Evolutionary conservation across 495 filamentous ascomycete species (phyloP), one percentile per base, ranked within the genome.

Genomic region (Aspergillus heteromorphus): DNA sequence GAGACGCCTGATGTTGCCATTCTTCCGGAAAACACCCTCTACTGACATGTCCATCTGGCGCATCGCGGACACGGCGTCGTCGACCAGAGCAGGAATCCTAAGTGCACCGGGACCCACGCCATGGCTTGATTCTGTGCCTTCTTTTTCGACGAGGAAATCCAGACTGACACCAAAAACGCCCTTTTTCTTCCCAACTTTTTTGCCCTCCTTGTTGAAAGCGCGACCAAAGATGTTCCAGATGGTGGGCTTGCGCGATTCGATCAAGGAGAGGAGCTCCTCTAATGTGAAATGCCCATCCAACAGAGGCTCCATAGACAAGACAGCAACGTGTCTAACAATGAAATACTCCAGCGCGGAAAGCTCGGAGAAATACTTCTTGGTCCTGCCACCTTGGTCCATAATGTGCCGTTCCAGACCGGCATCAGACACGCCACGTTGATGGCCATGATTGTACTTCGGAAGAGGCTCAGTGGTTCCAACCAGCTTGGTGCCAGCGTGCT

Each of bases 211-310:
- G 45, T 73, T 75, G 77, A 98, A 98, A 11, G 92, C 92, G 62
- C 95, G 95, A 48, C 92, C 92, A 54, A 97, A 95, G 62, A 95
- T 95, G 59, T 89, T 89, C 93, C 93, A 99, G 73, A 97, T 95
- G 2, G 87, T 97, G 9, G 88, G 85, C 64, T 96, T 93, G 59
- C 87, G 86, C 14, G 89, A 91, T 65, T 97, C 95, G 49, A 99
- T 97, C 29, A 99, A 80, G 48, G 88, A 85, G 10, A 99, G 80
- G n/a, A 99, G 74, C 65, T 99, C 95, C 57, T 97, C 95, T 61
- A 97, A 79, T 17, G 87, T 89, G 72, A 97, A 97, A 59, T 92
- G 82, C 13, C 85, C 86, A 55, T 95, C 90, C 18, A 97, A 75
- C 70, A 97, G 78, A 0, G 93, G 92, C 61, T 96, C 91, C 88